phyloP scores from a whole-genome alignment of 2,329 filamentous ascomycete species.

The Talaromyces funiculosus region DNA sequence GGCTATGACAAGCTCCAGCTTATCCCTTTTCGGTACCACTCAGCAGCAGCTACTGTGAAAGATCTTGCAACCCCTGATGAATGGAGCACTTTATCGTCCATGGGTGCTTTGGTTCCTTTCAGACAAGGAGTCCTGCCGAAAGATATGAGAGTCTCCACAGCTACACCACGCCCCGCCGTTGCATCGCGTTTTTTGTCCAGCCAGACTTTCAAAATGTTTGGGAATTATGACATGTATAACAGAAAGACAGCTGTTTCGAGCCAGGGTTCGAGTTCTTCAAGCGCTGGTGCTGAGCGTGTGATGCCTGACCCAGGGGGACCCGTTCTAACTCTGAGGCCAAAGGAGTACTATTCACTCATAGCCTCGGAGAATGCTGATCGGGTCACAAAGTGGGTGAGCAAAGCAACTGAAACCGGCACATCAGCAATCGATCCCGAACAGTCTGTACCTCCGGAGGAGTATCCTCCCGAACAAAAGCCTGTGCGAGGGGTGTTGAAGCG shows the following conservation, averaged over 20 bases:
- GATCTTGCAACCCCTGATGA: not conserved
- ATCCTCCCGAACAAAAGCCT: not conserved
- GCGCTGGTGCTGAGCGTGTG: not conserved
- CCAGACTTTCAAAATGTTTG: constrained; percentile 3
- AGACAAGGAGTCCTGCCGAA: not conserved
- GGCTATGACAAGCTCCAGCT: not conserved
- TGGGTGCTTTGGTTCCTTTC: not conserved
- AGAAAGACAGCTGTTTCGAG: not conserved
- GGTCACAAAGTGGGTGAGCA: constrained; percentile 7
- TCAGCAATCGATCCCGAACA: not conserved
- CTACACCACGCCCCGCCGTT: not conserved
- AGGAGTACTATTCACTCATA: not conserved
- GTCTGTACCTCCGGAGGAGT: not conserved
- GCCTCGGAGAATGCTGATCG: constrained; percentile 4
- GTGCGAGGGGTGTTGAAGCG: not conserved
- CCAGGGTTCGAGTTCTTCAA: not conserved
- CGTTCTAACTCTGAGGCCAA: not conserved
- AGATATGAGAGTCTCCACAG: not conserved
- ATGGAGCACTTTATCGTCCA: not conserved
- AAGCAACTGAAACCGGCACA: not conserved
- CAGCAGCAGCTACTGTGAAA: not conserved
- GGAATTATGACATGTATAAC: not conserved
- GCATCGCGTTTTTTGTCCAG: not conserved
- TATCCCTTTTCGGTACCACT: not conserved
- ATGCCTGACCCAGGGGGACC: not conserved